A percentile compares a stretch with the other conserved stretches of the same genome.
Conservation (phyloP, 148 eudicot species). For the Rhododendron kiyosumense region DNA sequence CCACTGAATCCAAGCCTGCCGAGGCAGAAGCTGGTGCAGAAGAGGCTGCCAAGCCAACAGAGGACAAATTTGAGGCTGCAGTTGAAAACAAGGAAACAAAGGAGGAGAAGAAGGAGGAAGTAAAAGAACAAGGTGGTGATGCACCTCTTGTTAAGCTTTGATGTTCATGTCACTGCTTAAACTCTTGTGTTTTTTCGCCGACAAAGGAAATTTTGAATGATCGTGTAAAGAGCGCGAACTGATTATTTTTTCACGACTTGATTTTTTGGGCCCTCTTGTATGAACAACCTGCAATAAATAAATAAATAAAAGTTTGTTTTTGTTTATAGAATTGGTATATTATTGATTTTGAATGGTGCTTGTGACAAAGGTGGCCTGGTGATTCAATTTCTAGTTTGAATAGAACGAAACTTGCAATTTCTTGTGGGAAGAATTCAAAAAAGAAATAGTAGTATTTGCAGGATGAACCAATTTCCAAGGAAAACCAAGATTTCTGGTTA, state of each 20-base stretch:
- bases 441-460: neutral
- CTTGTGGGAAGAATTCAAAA: neutral
- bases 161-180: neutral
- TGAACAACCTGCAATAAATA: neutral
- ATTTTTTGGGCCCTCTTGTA: constrained; percentile 2
- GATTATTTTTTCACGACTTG: neutral
- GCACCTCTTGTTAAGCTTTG: constrained; percentile 40
- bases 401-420: neutral
- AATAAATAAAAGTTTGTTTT: neutral
- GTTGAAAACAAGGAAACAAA: constrained; percentile 7
- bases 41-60: constrained; percentile 12
- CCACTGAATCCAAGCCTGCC: constrained; percentile 13
- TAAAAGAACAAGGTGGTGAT: constrained; percentile 8
- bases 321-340: neutral
- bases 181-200: neutral
- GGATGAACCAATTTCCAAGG: neutral
- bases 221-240: neutral
- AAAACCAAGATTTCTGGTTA: neutral
- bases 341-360: neutral
- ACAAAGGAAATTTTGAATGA: neutral
- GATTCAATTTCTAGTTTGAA: neutral
- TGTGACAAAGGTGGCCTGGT: neutral
- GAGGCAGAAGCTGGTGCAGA: constrained; percentile 17
- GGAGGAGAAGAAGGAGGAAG: constrained; percentile 8
- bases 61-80: constrained; percentile 21